phyloP scores from a whole-genome alignment of 2,329 filamentous ascomycete species.

The Pseudogymnoascus sp. region DNA sequence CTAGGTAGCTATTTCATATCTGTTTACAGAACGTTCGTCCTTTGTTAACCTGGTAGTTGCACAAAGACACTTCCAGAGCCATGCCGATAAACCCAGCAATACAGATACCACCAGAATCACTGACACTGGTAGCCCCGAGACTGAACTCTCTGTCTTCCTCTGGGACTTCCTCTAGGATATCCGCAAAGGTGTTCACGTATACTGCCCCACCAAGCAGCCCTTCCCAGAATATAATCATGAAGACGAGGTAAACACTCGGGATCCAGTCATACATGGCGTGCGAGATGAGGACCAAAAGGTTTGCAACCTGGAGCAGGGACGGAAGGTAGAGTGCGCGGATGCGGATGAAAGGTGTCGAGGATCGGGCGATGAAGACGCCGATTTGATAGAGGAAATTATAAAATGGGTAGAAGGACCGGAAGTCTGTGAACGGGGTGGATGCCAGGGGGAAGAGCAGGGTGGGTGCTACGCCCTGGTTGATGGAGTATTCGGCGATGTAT shows the following conservation, averaged over 20 bases:
- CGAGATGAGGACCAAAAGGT: slow-evolving; percentile 62
- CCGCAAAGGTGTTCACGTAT: slow-evolving; percentile 93
- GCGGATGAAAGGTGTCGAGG: slow-evolving; percentile 79
- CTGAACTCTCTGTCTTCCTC: slow-evolving; percentile 81
- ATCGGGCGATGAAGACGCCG: slow-evolving; percentile 89
- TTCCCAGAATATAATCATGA: slow-evolving; percentile 85
- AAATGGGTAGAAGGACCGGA: slow-evolving; percentile 84
- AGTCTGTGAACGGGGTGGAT: slow-evolving; percentile 68
- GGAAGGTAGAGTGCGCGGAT: slow-evolving; percentile 75
- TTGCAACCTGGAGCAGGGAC: slow-evolving; percentile 71
- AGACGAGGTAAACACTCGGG: slow-evolving; percentile 79
- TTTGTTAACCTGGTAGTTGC: slow-evolving; percentile 73
- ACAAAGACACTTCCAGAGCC: slow-evolving; percentile 71
- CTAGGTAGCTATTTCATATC: background rate
- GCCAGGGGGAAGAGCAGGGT: slow-evolving; percentile 79
- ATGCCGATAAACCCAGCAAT: slow-evolving; percentile 80
- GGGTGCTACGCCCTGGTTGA: slow-evolving; percentile 89
- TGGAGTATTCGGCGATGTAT: slow-evolving; percentile 93
- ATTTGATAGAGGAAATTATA: slow-evolving; percentile 93
- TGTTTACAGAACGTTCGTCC: slow-evolving; percentile 64
- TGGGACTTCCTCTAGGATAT: slow-evolving; percentile 78
- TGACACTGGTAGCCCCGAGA: slow-evolving; percentile 80
- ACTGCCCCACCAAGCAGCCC: slow-evolving; percentile 83
- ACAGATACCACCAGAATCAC: slow-evolving; percentile 85
- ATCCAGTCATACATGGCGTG: slow-evolving; percentile 78